Evolutionary conservation across 2,329 filamentous ascomycete species (phyloP), one percentile per base, ranked within the genome.

Genomic region (Penicillium sp.): DNA sequence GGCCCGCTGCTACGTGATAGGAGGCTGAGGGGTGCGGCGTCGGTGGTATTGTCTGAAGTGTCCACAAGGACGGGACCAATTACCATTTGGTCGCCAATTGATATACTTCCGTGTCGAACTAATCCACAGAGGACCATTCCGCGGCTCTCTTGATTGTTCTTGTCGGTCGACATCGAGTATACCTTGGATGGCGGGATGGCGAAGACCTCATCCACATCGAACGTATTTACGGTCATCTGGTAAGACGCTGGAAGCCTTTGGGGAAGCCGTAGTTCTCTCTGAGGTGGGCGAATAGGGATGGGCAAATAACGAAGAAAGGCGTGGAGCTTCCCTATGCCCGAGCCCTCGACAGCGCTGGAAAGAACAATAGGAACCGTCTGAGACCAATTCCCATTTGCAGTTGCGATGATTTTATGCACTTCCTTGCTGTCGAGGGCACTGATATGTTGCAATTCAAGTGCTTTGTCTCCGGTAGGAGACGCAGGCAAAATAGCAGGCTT

Each of bases 201-300:
- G 69, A 95, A 97, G 1, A 91, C 85, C 61, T 96, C 92, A 66
- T 97, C 92, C 22, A 97, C 82, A 65, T 96, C 89, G 64, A 97
- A 97, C 2, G 96, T 74, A 30, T 82, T 82, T 4, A 76, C 75
- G 1, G 84, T 82, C 49, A 82, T 79, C 52, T 84, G 79, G 0
- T 60, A 47, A 2, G 49, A 14, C 11, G 35, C n/a, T 13, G 20
- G n/a, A 13, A 42, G 11, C 11, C 48, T 43, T n/a, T 54, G 61
- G 3, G 58, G 45, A 31, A 64, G 24, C 3, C 48, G 55, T 16
- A 65, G 49, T n/a, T 45, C 55, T 48, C 63, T 63, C 25, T 63
- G 59, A 2, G 60, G 48, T 24, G 64, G 65, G 8, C 51, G 63
- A 1, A 78, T 73, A 6, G 87, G 86, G 20, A 92, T 78, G 0